Evolutionary conservation across 2,329 filamentous ascomycete species (phyloP).

Genomic region (Stachybotrys chlorohalonatus): DNA sequence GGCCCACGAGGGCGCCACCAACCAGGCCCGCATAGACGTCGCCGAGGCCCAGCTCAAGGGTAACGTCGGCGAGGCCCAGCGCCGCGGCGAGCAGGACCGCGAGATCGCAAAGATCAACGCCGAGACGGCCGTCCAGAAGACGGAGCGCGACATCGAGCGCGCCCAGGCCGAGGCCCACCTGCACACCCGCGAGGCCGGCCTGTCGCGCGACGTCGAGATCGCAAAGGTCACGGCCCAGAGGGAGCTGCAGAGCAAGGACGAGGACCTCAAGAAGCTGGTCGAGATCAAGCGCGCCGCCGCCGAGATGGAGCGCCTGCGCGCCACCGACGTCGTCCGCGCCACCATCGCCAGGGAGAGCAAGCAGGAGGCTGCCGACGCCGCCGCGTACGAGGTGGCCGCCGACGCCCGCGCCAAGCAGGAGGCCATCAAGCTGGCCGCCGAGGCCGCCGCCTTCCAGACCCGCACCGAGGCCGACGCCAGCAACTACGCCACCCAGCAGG

Average conservation of each 20-base stretch:
- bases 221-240: constrained; percentile 66
- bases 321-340: constrained; percentile 69
- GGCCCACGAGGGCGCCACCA: constrained; percentile 75
- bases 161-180: constrained; percentile 70
- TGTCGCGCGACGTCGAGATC: constrained; percentile 66
- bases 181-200: constrained; percentile 60
- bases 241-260: constrained; percentile 65
- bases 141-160: constrained; percentile 74
- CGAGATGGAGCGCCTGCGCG: constrained; percentile 71
- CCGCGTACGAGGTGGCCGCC: constrained; percentile 55
- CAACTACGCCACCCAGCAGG: constrained; percentile 29
- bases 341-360: constrained; percentile 58
- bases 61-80: constrained; percentile 69
- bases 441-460: constrained; percentile 42
- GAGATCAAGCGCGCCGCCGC: constrained; percentile 69
- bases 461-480: constrained; percentile 34
- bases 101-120: constrained; percentile 84
- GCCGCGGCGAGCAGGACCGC: constrained; percentile 71
- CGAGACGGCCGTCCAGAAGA: constrained; percentile 76
- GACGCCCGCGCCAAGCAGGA: constrained; percentile 49
- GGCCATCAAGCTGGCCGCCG: constrained; percentile 40
- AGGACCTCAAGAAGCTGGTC: constrained; percentile 71
- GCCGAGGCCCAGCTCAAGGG: constrained; percentile 56
- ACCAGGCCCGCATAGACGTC: constrained; percentile 64
- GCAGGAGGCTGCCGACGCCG: constrained; percentile 59